Evolutionary conservation across 2,329 filamentous ascomycete species (phyloP).

Genomic region (Coleophoma eucalyptorum): DNA sequence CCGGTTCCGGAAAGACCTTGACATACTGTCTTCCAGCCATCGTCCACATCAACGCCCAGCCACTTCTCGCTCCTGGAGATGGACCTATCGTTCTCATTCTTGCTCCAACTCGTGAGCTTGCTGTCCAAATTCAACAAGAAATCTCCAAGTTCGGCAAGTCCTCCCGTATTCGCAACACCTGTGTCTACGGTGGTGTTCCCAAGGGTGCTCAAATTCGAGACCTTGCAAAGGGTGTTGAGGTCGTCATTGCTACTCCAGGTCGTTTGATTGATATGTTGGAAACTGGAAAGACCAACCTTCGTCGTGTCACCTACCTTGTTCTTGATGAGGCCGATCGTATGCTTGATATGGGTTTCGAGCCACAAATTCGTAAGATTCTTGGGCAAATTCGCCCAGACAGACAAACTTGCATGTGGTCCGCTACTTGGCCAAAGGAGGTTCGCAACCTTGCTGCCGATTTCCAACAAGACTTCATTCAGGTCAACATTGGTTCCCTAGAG

Average conservation of each 20-base stretch:
- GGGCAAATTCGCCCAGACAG: constrained; percentile 95
- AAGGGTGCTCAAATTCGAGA: constrained; percentile 97
- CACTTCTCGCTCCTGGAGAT: constrained; percentile 89
- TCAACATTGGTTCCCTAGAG: constrained; percentile 97
- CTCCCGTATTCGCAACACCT: constrained; percentile 96
- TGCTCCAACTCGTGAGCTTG: constrained; percentile 94
- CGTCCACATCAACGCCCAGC: constrained; percentile 99
- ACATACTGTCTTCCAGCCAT: constrained; percentile 98
- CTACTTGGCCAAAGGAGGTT: constrained; percentile 98
- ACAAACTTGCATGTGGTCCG: constrained; percentile 99
- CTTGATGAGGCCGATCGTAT: constrained; percentile 99
- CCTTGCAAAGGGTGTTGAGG: constrained; percentile 90
- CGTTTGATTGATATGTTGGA: constrained; percentile 99
- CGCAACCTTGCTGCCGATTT: constrained; percentile 88
- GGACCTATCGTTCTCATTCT: constrained; percentile 96
- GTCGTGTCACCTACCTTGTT: constrained; percentile 95
- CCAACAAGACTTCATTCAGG: constrained; percentile 94
- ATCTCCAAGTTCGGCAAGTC: constrained; percentile 99
- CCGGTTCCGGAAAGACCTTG: constrained; percentile 97
- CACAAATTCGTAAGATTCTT: constrained; percentile 98
- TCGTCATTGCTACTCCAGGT: constrained; percentile 96
- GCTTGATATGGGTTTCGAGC: constrained; percentile 99
- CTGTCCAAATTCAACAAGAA: constrained; percentile 97
- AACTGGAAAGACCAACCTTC: constrained; percentile 95
- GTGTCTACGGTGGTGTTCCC: constrained; percentile 97